Evolutionary conservation across 179 eudicot genomes (phyloP).

Genomic region (Heliamphora pulchella): DNA sequence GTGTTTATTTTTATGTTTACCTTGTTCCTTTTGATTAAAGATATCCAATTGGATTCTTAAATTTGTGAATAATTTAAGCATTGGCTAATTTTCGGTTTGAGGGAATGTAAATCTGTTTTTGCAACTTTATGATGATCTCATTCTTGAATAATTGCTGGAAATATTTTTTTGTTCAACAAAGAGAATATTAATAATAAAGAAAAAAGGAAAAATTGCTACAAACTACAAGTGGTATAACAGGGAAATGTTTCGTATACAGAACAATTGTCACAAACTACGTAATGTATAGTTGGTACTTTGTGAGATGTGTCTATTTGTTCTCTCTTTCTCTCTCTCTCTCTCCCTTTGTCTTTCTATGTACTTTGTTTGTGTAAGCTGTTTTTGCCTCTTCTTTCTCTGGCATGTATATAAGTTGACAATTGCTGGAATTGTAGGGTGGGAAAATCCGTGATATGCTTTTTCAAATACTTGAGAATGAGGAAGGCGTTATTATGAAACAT

Average conservation of each 20-base stretch:
- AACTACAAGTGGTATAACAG: not conserved
- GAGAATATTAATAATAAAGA: no score
- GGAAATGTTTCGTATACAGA: not conserved
- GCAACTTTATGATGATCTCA: not conserved
- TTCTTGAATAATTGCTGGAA: not conserved
- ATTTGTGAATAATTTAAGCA: not conserved
- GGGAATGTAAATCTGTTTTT: not conserved
- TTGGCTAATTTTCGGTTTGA: not conserved
- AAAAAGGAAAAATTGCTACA: not conserved
- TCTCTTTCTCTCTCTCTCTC: not conserved
- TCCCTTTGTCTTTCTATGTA: not conserved
- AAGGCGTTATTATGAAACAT: slow-evolving; percentile 49
- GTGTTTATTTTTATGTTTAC: not conserved
- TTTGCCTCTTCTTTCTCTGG: not conserved
- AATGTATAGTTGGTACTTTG: not conserved
- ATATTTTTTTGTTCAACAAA: no score
- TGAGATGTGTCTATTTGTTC: not conserved
- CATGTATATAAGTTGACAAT: not conserved
- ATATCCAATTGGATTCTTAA: not conserved
- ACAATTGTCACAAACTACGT: not conserved
- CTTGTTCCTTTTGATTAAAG: not conserved
- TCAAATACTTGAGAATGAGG: slow-evolving; percentile 48
- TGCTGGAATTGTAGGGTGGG: slow-evolving; percentile 43
- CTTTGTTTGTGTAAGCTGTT: not conserved
- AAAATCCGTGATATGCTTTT: slow-evolving; percentile 54